These are phyloP conservation scores for Globisporangium paddicum DNA, from an alignment of 352 stramenopile genomes.

Conservation along the genomic window DNA sequence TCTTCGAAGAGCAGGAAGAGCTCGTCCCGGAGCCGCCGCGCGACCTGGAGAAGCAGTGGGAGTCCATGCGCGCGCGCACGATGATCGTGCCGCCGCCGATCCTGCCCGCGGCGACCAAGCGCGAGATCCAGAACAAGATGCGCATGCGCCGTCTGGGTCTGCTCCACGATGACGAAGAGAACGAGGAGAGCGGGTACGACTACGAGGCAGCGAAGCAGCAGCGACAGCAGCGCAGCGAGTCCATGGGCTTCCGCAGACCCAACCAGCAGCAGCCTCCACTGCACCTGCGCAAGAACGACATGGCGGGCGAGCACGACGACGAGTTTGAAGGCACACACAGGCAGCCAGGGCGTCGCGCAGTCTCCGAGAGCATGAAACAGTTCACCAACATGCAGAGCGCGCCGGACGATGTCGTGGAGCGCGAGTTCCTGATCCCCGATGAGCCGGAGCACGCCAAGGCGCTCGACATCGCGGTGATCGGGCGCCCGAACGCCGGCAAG, in stretches of 20 bases:
- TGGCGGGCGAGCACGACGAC: conserved; percentile 5
- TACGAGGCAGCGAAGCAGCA: conserved; percentile 11
- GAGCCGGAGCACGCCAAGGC: conserved; percentile 59
- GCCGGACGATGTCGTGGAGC: conserved; percentile 60
- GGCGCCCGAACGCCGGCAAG: conserved; percentile 84
- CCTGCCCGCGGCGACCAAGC: conserved; percentile 30
- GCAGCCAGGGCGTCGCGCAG: conserved; percentile 27
- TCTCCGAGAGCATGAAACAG: conserved; percentile 55
- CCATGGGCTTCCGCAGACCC: not conserved
- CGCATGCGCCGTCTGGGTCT: conserved; percentile 55
- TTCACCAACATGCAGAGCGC: conserved; percentile 62
- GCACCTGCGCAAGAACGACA: conserved; percentile 19
- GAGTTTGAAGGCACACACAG: conserved; percentile 13
- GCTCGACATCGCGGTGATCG: conserved; percentile 78
- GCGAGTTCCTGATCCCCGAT: conserved; percentile 70
- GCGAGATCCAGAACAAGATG: conserved; percentile 54
- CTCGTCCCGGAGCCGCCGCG: not conserved
- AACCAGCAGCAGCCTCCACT: conserved; percentile 15
- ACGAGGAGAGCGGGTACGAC: conserved; percentile 21
- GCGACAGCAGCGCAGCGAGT: not conserved
- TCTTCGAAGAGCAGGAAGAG: not conserved
- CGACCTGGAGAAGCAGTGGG: conserved; percentile 37
- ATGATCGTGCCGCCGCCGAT: conserved; percentile 27
- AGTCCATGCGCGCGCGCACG: conserved; percentile 34
- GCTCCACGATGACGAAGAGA: conserved; percentile 39